phyloP scores from a whole-genome alignment of 2,329 filamentous ascomycete species.

The Penicillium paneum region DNA sequence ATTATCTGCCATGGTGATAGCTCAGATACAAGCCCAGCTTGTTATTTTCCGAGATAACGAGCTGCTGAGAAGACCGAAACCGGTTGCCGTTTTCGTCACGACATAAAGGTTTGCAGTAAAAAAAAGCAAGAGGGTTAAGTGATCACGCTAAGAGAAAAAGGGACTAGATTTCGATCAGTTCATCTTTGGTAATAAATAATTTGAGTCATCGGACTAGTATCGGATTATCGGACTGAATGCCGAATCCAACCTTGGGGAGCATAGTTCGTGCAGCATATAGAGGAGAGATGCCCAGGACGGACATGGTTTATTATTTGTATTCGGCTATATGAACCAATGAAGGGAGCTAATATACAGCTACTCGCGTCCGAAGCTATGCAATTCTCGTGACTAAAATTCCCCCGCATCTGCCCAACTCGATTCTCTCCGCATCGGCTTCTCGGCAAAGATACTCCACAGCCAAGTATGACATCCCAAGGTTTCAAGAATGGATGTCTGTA shows the following conservation, averaged over 20 bases:
- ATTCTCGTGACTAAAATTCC: conserved; percentile 15
- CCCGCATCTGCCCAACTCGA: no score
- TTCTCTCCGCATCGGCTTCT: no score
- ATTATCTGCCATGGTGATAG: conserved; percentile 33
- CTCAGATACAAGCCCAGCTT: not conserved
- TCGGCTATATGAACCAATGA: conserved; percentile 18
- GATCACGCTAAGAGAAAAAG: not conserved
- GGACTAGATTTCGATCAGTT: not conserved
- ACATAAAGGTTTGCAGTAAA: conserved; percentile 3
- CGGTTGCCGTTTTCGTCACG: conserved; percentile 13
- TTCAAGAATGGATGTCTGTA: not conserved
- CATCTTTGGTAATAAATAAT: not conserved
- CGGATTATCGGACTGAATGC: conserved; percentile 14
- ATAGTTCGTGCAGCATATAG: not conserved
- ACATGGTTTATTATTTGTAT: not conserved
- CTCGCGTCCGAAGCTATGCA: not conserved
- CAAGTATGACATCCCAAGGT: not conserved
- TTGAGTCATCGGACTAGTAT: not conserved
- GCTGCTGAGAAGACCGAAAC: not conserved
- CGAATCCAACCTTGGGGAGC: conserved; percentile 2
- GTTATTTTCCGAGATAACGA: not conserved
- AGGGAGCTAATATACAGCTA: not conserved
- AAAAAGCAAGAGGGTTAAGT: not conserved
- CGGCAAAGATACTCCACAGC: conserved; percentile 17
- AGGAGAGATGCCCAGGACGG: conserved; percentile 5